Conservation (phyloP, 2,329 filamentous ascomycete genomes). For the Colletotrichum karsti region DNA sequence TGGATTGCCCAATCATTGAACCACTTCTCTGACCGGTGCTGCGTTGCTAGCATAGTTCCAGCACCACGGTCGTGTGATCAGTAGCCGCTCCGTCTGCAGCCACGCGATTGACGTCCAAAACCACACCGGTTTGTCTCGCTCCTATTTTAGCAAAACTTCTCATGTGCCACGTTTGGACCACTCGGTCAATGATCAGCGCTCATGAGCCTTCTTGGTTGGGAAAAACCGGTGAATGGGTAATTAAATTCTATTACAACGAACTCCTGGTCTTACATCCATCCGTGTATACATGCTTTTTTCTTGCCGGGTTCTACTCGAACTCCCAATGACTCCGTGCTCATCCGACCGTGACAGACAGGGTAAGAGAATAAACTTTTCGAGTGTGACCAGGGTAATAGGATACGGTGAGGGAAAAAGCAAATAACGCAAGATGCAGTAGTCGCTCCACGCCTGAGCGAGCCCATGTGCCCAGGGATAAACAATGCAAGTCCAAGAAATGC, state of each 20-base stretch:
- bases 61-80: constrained; percentile 18
- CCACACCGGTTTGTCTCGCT: background rate
- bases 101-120: background rate
- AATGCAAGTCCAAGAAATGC: constrained; percentile 22
- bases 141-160: background rate
- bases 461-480: constrained; percentile 6
- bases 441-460: background rate
- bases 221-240: background rate
- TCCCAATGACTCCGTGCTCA: constrained; percentile 15
- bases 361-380: constrained; percentile 16
- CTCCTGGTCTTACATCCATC: background rate
- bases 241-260: background rate
- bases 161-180: background rate
- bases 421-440: constrained; percentile 2
- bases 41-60: constrained; percentile 16
- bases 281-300: constrained; percentile 22
- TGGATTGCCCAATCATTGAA: background rate
- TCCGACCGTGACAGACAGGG: constrained; percentile 6
- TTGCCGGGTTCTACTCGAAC: constrained; percentile 15
- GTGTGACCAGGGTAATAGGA: background rate
- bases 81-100: background rate
- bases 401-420: background rate
- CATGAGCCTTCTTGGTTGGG: background rate
- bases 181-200: background rate
- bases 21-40: constrained; percentile 16